Base-by-base conservation (phyloP, 176 grass and related monocot species). In the Calamus simplicifolius region DNA sequence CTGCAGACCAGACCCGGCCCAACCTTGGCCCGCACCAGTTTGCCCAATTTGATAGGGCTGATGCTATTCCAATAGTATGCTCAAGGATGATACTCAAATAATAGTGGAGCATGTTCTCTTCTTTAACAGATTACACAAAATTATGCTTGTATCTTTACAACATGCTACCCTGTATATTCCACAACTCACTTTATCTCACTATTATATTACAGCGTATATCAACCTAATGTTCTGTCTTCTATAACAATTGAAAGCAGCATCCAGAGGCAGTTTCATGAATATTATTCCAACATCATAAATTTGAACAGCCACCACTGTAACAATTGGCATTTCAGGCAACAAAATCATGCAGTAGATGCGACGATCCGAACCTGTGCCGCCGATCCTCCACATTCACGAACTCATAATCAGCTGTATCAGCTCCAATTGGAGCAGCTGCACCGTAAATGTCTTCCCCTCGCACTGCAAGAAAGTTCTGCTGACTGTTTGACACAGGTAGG, bases 271-370 rank as follows among this genome's bases (percentile, higher is more conserved):
- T 54, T 63, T 56, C 73, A 80, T 73, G 54, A 57, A 79, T 54
- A 27, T 54, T 74, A 77, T 86, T 78, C 74, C 70, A 64, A 70
- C 27, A 61, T 78, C 73, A 43, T 43, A 43, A 43, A 43, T 43
- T 2, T 13, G 35, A 43, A 43, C 35, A 43, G 19, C 27, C 61
- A 31, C 50, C 71, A 76, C 69, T 78, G 79, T 81, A 77, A 12
- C 27, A 25, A 19, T 4, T 7, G 18, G 21, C 50, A 59, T 21
- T 77, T 82, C 57, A 96, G 10, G 80, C 62, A 12, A 97, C 92
- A 82, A 88, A 96, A 82, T 96, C 91, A 82, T 90, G 86, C 71
- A 85, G 79, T 35, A 90, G 70, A 74, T 96, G 83, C 54, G 91
- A 77, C 14, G 90, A 76, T 16, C 69, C 64, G 67, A 95, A 95